These are phyloP conservation scores for Fusarium chlamydosporum DNA, from an alignment of 2,329 filamentous ascomycete genomes.

Conservation along the genomic window DNA sequence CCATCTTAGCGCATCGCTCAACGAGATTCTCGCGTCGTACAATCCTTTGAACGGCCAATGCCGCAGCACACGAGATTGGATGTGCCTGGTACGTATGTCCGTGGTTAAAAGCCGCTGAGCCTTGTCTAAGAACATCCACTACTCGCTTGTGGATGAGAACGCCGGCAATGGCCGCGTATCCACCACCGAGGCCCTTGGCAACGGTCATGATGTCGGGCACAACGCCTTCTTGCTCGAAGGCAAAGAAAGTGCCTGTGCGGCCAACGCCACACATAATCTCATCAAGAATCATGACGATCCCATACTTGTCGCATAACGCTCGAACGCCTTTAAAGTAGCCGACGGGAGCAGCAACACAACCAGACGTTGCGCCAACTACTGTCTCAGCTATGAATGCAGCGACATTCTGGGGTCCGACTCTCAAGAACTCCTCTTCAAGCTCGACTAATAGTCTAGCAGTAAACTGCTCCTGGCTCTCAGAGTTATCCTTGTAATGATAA, in stretches of 20 bases:
- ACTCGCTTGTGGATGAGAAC: slow-evolving; percentile 69
- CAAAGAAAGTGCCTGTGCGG: slow-evolving; percentile 70
- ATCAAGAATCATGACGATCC: slow-evolving; percentile 71
- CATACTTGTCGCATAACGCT: slow-evolving; percentile 65
- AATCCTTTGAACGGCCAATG: slow-evolving; percentile 72
- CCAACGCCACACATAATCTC: slow-evolving; percentile 73
- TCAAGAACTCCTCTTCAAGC: slow-evolving; percentile 15
- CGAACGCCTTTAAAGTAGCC: slow-evolving; percentile 39
- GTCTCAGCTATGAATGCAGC: slow-evolving; percentile 72
- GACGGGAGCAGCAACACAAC: slow-evolving; percentile 48
- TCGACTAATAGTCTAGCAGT: background rate
- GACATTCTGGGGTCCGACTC: slow-evolving; percentile 11
- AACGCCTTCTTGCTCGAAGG: slow-evolving; percentile 61
- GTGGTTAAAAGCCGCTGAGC: slow-evolving; percentile 60
- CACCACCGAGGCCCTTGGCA: slow-evolving; percentile 66
- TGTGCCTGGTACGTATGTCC: slow-evolving; percentile 75
- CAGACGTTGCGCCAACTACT: slow-evolving; percentile 67
- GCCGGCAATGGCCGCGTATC: slow-evolving; percentile 70
- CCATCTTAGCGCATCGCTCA: slow-evolving; percentile 69
- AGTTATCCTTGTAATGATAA: slow-evolving; percentile 8
- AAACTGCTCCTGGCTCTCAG: background rate
- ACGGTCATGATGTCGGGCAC: slow-evolving; percentile 49
- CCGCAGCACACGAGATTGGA: slow-evolving; percentile 71
- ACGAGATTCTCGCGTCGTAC: slow-evolving; percentile 71
- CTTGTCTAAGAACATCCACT: slow-evolving; percentile 58